phyloP scores from a whole-genome alignment of 2,329 filamentous ascomycete species.

The Fusarium devonianum region DNA sequence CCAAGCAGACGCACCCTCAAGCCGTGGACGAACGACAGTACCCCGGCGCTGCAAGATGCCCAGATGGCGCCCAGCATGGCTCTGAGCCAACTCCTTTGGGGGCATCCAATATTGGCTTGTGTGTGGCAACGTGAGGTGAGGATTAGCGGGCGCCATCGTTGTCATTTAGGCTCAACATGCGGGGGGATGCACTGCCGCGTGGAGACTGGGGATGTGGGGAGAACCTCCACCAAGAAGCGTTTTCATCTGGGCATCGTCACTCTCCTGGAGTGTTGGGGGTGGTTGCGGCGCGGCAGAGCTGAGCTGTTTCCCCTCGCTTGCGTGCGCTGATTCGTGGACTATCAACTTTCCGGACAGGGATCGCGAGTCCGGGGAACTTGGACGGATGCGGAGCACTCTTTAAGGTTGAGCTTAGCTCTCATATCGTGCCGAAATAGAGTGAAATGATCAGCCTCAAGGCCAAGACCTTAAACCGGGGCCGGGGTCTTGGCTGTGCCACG shows the following conservation, averaged over 20 bases:
- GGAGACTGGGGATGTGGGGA: constrained; percentile 37
- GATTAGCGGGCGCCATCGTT: constrained; percentile 12
- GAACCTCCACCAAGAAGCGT: constrained; percentile 32
- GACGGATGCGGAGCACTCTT: constrained; percentile 19
- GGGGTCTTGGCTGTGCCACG: constrained; percentile 28
- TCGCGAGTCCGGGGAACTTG: constrained; percentile 10
- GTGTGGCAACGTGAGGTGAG: constrained; percentile 1
- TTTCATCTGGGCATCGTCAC: constrained; percentile 7
- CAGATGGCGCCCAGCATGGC: constrained; percentile 3
- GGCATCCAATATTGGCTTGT: constrained; percentile 16
- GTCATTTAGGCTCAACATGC: constrained; percentile 22
- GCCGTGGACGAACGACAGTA: background rate
- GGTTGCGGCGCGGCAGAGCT: background rate
- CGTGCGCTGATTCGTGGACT: constrained; percentile 35
- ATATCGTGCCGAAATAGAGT: constrained; percentile 13
- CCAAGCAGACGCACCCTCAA: constrained; percentile 14
- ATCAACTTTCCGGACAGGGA: constrained; percentile 23
- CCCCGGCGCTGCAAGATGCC: constrained; percentile 17
- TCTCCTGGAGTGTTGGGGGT: constrained; percentile 2
- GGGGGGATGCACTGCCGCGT: constrained; percentile 32
- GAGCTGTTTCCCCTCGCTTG: background rate
- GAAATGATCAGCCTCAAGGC: constrained; percentile 31
- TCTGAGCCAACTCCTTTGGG: constrained; percentile 23
- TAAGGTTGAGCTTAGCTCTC: too few relatives aligned
- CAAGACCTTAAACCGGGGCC: constrained; percentile 19